Evolutionary conservation across 352 stramenopile species (phyloP).

Genomic region (Globisporangium rhizosaccharum): DNA sequence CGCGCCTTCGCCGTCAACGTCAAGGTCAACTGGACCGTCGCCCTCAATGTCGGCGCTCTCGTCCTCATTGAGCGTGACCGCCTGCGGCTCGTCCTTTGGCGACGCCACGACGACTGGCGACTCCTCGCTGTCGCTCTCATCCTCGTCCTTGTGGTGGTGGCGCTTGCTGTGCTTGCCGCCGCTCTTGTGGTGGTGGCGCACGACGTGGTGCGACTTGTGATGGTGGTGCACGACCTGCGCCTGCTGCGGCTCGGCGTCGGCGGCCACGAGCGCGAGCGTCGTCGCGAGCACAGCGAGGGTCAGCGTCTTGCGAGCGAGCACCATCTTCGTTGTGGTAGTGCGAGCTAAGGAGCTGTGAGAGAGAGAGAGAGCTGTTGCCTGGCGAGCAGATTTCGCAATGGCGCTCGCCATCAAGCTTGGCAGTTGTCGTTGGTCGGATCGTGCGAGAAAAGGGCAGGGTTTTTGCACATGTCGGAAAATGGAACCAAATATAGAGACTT

Average conservation of each 20-base stretch:
- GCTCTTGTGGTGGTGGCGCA: slow-evolving; percentile 7
- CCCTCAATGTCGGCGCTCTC: slow-evolving; percentile 25
- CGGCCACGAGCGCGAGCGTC: slow-evolving; percentile 10
- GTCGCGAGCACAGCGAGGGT: slow-evolving; percentile 15
- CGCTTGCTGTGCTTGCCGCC: neutral
- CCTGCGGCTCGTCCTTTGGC: neutral
- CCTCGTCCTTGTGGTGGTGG: slow-evolving; percentile 3
- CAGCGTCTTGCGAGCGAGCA: slow-evolving; percentile 16
- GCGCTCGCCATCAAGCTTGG: neutral
- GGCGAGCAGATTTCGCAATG: neutral
- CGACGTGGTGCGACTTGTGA: slow-evolving; percentile 7
- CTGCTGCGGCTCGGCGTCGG: slow-evolving; percentile 3
- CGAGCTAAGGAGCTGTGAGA: neutral
- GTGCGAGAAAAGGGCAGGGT: too few species aligned
- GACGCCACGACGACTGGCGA: neutral
- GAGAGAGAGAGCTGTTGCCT: neutral
- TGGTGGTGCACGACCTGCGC: slow-evolving; percentile 3
- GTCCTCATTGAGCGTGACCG: slow-evolving; percentile 10
- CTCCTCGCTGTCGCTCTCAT: neutral
- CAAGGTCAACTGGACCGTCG: slow-evolving; percentile 23
- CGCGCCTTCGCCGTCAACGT: slow-evolving; percentile 20
- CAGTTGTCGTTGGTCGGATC: neutral
- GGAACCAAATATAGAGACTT: too few species aligned
- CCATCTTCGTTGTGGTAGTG: slow-evolving; percentile 6
- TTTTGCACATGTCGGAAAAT: too few species aligned